A percentile compares a stretch with the other conserved stretches of the same genome.
Evolutionary conservation across 2,329 filamentous ascomycete species (phyloP).

Genomic region (Leptographium lundbergii): DNA sequence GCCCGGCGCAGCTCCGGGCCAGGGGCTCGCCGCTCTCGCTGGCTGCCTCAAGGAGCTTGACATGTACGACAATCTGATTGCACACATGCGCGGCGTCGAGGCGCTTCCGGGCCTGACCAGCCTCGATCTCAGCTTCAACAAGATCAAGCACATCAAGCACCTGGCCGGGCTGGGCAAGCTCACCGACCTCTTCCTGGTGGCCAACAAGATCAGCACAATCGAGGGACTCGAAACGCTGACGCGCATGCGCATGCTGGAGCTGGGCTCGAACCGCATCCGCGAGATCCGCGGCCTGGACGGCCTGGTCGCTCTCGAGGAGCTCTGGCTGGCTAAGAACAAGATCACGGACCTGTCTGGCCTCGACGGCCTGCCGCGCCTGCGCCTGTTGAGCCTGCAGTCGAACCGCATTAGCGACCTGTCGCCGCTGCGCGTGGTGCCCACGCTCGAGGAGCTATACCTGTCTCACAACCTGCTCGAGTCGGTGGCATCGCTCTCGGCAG

Average conservation of each 20-base stretch:
- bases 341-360: conserved; percentile 22
- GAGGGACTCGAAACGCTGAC: conserved; percentile 68
- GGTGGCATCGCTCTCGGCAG: conserved; percentile 56
- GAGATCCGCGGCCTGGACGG: conserved; percentile 88
- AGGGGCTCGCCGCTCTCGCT: conserved; percentile 52
- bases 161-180: conserved; percentile 65
- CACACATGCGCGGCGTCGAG: conserved; percentile 75
- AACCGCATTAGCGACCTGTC: conserved; percentile 76
- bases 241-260: conserved; percentile 70
- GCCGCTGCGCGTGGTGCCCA: conserved; percentile 46
- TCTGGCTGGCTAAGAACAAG: conserved; percentile 39
- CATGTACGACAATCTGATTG: conserved; percentile 91
- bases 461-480: conserved; percentile 83
- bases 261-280: conserved; percentile 84
- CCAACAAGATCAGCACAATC: conserved; percentile 85
- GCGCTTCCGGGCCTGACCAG: conserved; percentile 60
- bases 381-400: conserved; percentile 86
- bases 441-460: conserved; percentile 67
- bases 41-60: conserved; percentile 70
- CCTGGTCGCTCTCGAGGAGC: conserved; percentile 78
- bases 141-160: conserved; percentile 96
- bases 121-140: conserved; percentile 94
- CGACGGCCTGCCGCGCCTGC: conserved; percentile 58
- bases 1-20: neutral
- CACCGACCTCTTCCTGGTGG: conserved; percentile 79